Base-by-base conservation (phyloP, 2,329 filamentous ascomycete genomes). In the Atkinsonella hypoxylon region DNA sequence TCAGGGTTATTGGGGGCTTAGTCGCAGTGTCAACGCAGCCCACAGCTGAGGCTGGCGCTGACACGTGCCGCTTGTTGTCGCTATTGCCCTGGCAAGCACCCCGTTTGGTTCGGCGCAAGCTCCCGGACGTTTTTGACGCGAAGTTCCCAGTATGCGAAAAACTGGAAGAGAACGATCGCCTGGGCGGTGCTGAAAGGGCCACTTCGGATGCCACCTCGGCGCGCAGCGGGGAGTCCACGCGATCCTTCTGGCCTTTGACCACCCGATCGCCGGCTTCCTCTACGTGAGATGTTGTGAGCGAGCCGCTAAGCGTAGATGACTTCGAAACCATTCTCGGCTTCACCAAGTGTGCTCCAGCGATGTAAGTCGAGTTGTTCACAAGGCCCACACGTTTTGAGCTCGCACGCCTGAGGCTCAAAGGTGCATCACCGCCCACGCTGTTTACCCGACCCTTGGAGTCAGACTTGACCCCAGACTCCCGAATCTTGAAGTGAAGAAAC, bases 121-220 rank as follows among this genome's bases (percentile, higher is more conserved):
- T 83, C 50, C 77, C 74, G 9, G 67, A 64, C 5, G 73, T 70
- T 61, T 69, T 76, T 34, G 76, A 67, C 54, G 81, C 75, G 78
- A 79, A 82, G 47, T 67, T 75, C 47, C 67, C 70, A 15, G 79
- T 72, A 1, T 79, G 77, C 53, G 71, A 70, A 53, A 83, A 78
- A 50, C 80, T 77, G 70, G 79, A 75, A 15, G 81, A 82, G 26
- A 78, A 67, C 15, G 80, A 81, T 52, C 76, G 72, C 49, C 70
- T 71, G 12, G 75, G 66, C 47, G 64, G 68, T 57, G 71, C 74
- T 8, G 70, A 67, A 2, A 71, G 69, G 1, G 70, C 70, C 17
- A 26, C 39, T n/a, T 47, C 40, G 30, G 64, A 40, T 15, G 12
- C 34, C 8, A 44, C 64, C 38, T 72, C 68, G 2, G 63, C 31